Conservation (phyloP, 1,139 yeast genomes). For the Candida gigantensis region DNA sequence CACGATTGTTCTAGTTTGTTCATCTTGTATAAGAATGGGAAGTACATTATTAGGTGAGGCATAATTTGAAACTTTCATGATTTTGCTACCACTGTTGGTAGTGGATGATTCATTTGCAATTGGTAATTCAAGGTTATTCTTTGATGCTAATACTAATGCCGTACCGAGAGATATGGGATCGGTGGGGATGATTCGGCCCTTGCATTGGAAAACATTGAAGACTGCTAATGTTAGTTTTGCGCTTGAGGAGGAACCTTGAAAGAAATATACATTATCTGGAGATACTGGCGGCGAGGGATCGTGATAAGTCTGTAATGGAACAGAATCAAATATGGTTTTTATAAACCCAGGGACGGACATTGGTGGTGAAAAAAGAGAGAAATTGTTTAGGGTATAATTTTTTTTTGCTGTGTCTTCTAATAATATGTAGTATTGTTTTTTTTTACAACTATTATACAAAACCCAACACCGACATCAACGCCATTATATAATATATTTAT, state of each 20-base stretch:
- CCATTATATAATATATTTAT: no score
- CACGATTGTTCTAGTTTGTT: constrained; percentile 30
- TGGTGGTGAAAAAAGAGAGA: background rate
- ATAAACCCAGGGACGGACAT: constrained; percentile 43
- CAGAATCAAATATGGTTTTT: constrained; percentile 46
- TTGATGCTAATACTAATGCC: constrained; percentile 33
- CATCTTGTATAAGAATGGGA: constrained; percentile 39
- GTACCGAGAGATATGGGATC: constrained; percentile 48
- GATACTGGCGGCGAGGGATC: constrained; percentile 25
- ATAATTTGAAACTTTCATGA: constrained; percentile 37
- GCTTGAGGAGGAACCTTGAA: constrained; percentile 17
- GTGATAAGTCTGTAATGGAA: constrained; percentile 46
- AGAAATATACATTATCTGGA: constrained; percentile 18
- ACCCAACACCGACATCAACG: no score
- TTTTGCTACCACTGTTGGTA: constrained; percentile 13
- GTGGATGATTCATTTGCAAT: background rate
- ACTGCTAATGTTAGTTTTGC: constrained; percentile 47
- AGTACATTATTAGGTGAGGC: constrained; percentile 44
- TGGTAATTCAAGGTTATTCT: constrained; percentile 37
- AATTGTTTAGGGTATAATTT: background rate
- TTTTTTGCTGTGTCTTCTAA: background rate
- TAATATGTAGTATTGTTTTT: background rate
- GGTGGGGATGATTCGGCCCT: constrained; percentile 30
- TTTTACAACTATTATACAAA: background rate
- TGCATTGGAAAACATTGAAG: constrained; percentile 31